These are phyloP conservation scores for Dianthus caryophyllus DNA, from an alignment of 148 eudicot genomes.

Conservation along the genomic window DNA sequence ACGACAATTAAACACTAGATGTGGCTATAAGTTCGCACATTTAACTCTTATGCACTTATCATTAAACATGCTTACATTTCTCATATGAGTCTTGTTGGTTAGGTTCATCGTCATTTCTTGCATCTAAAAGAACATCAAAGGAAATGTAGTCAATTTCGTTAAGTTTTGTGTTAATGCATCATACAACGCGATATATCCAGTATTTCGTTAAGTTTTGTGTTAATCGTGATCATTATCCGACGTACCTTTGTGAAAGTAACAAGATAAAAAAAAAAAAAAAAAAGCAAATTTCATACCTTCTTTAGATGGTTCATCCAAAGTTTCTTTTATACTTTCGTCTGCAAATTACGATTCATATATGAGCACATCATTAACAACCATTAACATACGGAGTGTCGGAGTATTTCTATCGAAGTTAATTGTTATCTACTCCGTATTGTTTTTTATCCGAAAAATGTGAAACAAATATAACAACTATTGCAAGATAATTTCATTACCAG, in stretches of 20 bases:
- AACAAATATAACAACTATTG: background rate
- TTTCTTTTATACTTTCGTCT: slow-evolving; percentile 21
- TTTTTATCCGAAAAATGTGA: no score
- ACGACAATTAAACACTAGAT: background rate
- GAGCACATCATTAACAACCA: slow-evolving; percentile 2
- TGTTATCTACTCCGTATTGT: no score
- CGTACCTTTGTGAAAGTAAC: no score
- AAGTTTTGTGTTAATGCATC: background rate
- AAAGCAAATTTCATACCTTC: slow-evolving; percentile 17
- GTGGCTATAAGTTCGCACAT: background rate
- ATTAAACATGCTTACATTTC: slow-evolving; percentile 7
- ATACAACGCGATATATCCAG: no score
- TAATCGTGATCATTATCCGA: no score
- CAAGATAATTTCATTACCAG: slow-evolving; percentile 32
- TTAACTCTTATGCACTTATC: background rate
- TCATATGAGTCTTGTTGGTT: background rate
- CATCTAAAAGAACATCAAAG: background rate
- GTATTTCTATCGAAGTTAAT: no score
- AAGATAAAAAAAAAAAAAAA: no score
- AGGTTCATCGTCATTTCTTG: slow-evolving; percentile 6
- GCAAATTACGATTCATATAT: slow-evolving; percentile 1
- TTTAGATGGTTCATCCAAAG: slow-evolving; percentile 25
- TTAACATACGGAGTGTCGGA: no score
- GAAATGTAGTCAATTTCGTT: background rate
- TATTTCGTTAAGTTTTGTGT: no score